Conservation (phyloP, 2,329 filamentous ascomycete species). For the Neospermospora avenae region DNA sequence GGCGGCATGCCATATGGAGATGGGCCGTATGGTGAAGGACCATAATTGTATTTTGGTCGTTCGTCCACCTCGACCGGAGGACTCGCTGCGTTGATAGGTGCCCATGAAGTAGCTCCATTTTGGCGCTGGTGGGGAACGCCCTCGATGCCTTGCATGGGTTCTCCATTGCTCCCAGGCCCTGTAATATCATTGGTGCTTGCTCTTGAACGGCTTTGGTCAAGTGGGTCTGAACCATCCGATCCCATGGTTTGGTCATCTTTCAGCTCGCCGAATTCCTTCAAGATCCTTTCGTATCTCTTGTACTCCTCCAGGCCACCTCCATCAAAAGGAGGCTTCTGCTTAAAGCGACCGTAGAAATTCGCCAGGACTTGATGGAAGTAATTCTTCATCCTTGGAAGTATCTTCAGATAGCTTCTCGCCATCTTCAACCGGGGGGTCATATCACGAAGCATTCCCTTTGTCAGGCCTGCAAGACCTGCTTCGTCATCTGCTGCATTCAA, state of each 20-base stretch:
- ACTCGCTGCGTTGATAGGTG: constrained; percentile 29
- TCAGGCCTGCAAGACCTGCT: constrained; percentile 38
- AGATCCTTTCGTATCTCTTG: constrained; percentile 48
- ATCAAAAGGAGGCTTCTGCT: constrained; percentile 13
- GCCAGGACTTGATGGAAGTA: constrained; percentile 51
- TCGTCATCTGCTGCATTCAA: background rate
- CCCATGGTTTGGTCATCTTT: constrained; percentile 22
- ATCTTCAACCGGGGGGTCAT: constrained; percentile 53
- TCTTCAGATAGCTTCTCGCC: constrained; percentile 53
- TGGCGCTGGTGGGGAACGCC: constrained; percentile 18
- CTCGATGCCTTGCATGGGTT: constrained; percentile 34
- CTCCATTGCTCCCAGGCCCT: constrained; percentile 25
- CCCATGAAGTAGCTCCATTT: constrained; percentile 27
- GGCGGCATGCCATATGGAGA: constrained; percentile 21
- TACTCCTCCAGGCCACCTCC: constrained; percentile 56
- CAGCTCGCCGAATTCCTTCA: constrained; percentile 47
- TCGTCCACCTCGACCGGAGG: constrained; percentile 27
- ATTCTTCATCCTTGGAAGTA: constrained; percentile 50
- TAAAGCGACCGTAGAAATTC: constrained; percentile 41
- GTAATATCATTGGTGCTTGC: constrained; percentile 31
- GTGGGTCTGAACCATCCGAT: constrained; percentile 28
- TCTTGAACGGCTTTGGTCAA: constrained; percentile 25
- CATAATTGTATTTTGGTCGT: constrained; percentile 21
- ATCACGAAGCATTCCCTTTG: constrained; percentile 48
- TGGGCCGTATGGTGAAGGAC: constrained; percentile 20